phyloP scores from a whole-genome alignment of 371 early-diverging fungal species.

The Rhizopus delemar region DNA sequence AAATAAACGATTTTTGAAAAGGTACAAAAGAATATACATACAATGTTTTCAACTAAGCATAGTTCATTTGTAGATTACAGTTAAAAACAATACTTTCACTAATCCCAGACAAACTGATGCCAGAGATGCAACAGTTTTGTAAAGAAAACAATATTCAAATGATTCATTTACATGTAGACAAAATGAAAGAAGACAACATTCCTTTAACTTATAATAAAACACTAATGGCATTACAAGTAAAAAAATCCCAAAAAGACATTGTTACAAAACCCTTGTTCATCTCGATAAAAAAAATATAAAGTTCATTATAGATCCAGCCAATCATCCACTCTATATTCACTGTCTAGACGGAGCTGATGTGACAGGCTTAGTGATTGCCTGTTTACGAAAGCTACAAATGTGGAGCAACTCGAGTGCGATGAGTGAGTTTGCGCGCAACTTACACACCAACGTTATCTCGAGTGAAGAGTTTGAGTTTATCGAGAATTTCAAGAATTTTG shows the following conservation, averaged over 20 bases:
- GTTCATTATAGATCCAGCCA: constrained; percentile 76
- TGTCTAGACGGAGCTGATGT: constrained; percentile 91
- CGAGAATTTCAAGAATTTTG: constrained; percentile 74
- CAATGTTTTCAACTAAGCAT: not conserved
- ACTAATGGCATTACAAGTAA: constrained; percentile 71
- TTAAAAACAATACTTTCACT: constrained; percentile 84
- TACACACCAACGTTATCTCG: constrained; percentile 77
- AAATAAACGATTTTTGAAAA: constrained; percentile 81
- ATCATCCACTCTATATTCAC: constrained; percentile 84
- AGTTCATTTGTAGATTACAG: constrained; percentile 55
- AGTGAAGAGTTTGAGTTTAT: constrained; percentile 91
- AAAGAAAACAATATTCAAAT: constrained; percentile 62
- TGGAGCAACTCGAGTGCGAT: constrained; percentile 79
- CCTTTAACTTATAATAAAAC: constrained; percentile 81
- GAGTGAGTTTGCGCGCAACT: constrained; percentile 72
- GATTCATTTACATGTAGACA: constrained; percentile 76
- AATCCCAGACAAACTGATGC: constrained; percentile 74
- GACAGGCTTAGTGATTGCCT: constrained; percentile 82
- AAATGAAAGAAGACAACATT: constrained; percentile 84
- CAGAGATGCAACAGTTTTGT: constrained; percentile 68
- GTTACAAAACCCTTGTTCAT: not conserved
- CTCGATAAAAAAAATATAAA: constrained; percentile 16
- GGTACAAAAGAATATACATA: constrained; percentile 39
- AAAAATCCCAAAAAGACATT: not conserved
- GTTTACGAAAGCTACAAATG: constrained; percentile 86